phyloP scores from a whole-genome alignment of 345 rosid species.

The Bretschneidera sinensis region DNA sequence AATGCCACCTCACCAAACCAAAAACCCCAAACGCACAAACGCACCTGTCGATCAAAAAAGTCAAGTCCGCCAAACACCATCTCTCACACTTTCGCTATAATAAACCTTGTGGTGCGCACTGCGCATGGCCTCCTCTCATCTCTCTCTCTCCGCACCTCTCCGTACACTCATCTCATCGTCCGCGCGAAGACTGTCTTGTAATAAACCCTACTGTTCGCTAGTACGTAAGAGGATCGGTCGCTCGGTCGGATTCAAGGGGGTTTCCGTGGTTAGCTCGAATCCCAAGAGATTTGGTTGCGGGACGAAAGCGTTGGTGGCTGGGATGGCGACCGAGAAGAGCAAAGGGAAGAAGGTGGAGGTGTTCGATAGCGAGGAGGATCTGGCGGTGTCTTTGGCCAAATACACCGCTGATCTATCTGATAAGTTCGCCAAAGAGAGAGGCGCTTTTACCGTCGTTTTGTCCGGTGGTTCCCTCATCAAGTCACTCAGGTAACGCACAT shows the following conservation, averaged over 20 bases:
- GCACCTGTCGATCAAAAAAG: too few relatives aligned
- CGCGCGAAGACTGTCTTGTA: too few relatives aligned
- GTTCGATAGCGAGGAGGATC: constrained; percentile 52
- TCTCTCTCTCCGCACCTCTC: too few relatives aligned
- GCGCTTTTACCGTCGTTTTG: constrained; percentile 70
- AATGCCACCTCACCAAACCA: too few relatives aligned
- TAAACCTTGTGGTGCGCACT: too few relatives aligned
- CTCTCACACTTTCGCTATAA: too few relatives aligned
- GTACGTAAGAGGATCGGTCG: neutral
- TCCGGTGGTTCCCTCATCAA: constrained; percentile 77
- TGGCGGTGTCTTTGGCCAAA: constrained; percentile 58
- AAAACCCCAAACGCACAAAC: too few relatives aligned
- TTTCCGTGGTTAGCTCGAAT: too few relatives aligned
- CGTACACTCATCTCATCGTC: too few relatives aligned
- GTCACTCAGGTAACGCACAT: constrained; percentile 71
- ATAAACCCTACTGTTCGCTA: neutral
- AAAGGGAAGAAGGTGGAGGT: constrained; percentile 51
- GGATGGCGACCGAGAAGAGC: constrained; percentile 17
- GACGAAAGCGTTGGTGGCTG: too few relatives aligned
- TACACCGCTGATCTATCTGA: constrained; percentile 61
- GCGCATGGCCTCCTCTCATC: too few relatives aligned
- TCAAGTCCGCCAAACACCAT: too few relatives aligned
- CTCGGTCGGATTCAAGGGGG: constrained; percentile 4
- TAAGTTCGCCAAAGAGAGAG: constrained; percentile 59
- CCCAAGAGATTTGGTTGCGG: constrained; percentile 3